Percentiles rank a stretch among this genome's conserved stretches.
Evolutionary conservation across 192 early-diverging fungal species (phyloP).

Genomic region (Pilaira anomala): DNA sequence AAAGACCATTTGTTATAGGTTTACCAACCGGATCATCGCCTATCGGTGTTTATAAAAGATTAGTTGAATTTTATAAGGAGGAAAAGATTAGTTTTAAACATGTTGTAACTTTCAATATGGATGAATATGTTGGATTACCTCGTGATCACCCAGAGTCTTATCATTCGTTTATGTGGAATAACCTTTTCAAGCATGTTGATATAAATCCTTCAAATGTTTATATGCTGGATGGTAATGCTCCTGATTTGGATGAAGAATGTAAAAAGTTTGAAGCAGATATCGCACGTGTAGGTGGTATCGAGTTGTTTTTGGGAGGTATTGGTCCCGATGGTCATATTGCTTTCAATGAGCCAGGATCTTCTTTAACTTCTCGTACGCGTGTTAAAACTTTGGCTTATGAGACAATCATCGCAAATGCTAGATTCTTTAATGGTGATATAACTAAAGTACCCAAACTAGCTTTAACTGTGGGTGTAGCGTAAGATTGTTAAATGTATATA

Average conservation of each 20-base stretch:
- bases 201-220: conserved; percentile 80
- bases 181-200: conserved; percentile 82
- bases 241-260: conserved; percentile 76
- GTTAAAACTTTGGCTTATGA: conserved; percentile 86
- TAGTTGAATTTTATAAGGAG: conserved; percentile 56
- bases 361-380: conserved; percentile 72
- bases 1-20: conserved; percentile 83
- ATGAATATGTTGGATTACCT: conserved; percentile 50
- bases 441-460: conserved; percentile 82
- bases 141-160: conserved; percentile 78
- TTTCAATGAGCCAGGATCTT: conserved; percentile 89
- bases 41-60: conserved; percentile 72
- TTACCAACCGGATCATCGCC: conserved; percentile 88
- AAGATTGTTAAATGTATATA: conserved; percentile 19
- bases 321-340: conserved; percentile 89
- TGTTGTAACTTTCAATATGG: conserved; percentile 89
- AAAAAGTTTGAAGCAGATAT: conserved; percentile 76
- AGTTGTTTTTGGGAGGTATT: conserved; percentile 87
- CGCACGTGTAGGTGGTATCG: conserved; percentile 73
- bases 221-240: conserved; percentile 80
- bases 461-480: conserved; percentile 77
- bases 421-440: conserved; percentile 81
- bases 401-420: conserved; percentile 81
- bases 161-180: conserved; percentile 88
- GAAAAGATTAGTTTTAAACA: conserved; percentile 40